phyloP scores from a whole-genome alignment of 2,329 filamentous ascomycete species.

The Arachnomyces sp. region DNA sequence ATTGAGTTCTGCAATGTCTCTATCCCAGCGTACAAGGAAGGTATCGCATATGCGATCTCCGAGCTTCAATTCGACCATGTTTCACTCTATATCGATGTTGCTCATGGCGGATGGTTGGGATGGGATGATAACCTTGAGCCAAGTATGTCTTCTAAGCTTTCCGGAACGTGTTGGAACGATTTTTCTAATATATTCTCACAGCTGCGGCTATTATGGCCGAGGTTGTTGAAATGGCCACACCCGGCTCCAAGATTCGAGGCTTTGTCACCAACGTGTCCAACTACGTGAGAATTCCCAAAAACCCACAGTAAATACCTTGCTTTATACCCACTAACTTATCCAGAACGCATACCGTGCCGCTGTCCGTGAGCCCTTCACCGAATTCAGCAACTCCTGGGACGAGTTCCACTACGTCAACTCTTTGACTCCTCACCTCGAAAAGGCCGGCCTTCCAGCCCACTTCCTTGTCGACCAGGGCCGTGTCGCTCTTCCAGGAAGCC shows the following conservation, averaged over 20 bases:
- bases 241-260: slow-evolving; percentile 26
- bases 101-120: slow-evolving; percentile 40
- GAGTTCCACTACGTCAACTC: slow-evolving; percentile 36
- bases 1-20: slow-evolving; percentile 33
- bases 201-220: slow-evolving; percentile 36
- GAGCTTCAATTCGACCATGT: slow-evolving; percentile 33
- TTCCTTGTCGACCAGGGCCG: slow-evolving; percentile 44
- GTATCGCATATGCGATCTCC: slow-evolving; percentile 37
- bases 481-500: slow-evolving; percentile 29
- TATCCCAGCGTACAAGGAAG: slow-evolving; percentile 32
- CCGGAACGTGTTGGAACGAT: background rate
- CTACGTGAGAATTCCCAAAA: slow-evolving; percentile 24
- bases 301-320: background rate
- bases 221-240: slow-evolving; percentile 29
- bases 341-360: slow-evolving; percentile 28
- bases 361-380: slow-evolving; percentile 35
- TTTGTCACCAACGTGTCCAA: slow-evolving; percentile 42
- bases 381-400: slow-evolving; percentile 34
- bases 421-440: slow-evolving; percentile 32
- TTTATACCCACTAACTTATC: background rate
- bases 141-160: slow-evolving; percentile 18
- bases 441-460: slow-evolving; percentile 33
- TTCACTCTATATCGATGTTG: slow-evolving; percentile 36
- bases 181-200: slow-evolving; percentile 8
- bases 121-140: slow-evolving; percentile 35